Conservation (phyloP, 2,329 filamentous ascomycete species). For the Penicillium thymicola region DNA sequence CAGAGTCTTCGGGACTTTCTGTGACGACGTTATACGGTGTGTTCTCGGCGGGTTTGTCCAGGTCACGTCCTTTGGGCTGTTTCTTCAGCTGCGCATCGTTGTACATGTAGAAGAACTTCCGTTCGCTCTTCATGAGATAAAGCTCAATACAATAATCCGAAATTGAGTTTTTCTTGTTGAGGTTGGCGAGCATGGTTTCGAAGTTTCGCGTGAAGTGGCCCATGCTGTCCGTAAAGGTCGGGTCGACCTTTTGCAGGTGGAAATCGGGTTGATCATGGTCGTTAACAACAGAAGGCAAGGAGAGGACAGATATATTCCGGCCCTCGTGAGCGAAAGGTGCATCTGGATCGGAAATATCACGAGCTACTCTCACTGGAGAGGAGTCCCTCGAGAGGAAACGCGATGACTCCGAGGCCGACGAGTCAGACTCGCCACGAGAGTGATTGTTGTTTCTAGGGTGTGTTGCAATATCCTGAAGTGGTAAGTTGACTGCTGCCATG, state of each 20-base stretch:
- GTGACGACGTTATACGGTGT: constrained; percentile 23
- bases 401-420: constrained; percentile 5
- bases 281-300: constrained; percentile 57
- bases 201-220: constrained; percentile 61
- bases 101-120: constrained; percentile 62
- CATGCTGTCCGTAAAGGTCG: constrained; percentile 63
- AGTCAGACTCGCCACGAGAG: neutral
- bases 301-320: constrained; percentile 50
- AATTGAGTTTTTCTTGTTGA: constrained; percentile 58
- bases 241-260: constrained; percentile 63
- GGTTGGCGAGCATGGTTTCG: constrained; percentile 52
- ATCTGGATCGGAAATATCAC: neutral
- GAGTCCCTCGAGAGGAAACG: constrained; percentile 29
- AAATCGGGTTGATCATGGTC: constrained; percentile 55
- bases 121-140: constrained; percentile 62
- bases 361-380: constrained; percentile 42
- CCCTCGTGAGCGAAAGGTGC: neutral
- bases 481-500: neutral
- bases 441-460: neutral
- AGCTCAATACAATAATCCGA: constrained; percentile 61
- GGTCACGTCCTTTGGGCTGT: constrained; percentile 38
- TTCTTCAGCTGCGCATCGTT: constrained; percentile 57
- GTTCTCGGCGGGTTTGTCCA: constrained; percentile 39
- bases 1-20: constrained; percentile 29
- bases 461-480: neutral